These are phyloP conservation scores for Gelatoporia subvermispora DNA, from an alignment of 768 basidiomycete genomes.

Conservation along the genomic window DNA sequence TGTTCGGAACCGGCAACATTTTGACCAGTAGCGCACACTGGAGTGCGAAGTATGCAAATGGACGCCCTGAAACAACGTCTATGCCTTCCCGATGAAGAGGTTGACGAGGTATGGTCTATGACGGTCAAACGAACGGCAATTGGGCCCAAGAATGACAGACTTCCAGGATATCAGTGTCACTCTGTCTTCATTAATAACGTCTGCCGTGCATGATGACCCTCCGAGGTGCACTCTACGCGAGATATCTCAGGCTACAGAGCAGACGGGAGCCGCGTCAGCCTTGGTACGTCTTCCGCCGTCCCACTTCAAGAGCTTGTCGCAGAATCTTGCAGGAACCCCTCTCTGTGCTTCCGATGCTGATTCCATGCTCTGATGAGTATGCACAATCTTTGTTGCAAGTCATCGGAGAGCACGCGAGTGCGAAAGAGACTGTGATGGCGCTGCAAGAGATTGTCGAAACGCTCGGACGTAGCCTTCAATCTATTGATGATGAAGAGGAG, in stretches of 20 bases:
- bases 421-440: conserved; percentile 40
- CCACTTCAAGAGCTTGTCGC: background rate
- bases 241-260: conserved; percentile 10
- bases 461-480: conserved; percentile 14
- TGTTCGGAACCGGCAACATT: too few species aligned
- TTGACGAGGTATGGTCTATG: background rate
- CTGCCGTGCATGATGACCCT: conserved; percentile 12
- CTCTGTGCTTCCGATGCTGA: conserved; percentile 30
- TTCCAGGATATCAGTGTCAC: conserved; percentile 14
- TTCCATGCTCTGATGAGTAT: conserved; percentile 26
- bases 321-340: conserved; percentile 34
- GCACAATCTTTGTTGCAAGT: conserved; percentile 29
- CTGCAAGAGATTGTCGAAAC: conserved; percentile 35
- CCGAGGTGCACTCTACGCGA: conserved; percentile 8
- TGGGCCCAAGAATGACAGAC: conserved; percentile 4
- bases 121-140: background rate
- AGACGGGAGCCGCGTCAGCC: conserved; percentile 4
- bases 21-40: too few species aligned
- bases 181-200: conserved; percentile 12
- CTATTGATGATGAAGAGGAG: conserved; percentile 18
- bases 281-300: conserved; percentile 11
- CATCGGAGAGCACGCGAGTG: conserved; percentile 27
- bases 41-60: too few species aligned
- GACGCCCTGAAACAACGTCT: background rate
- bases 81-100: background rate